Conservation (phyloP, 192 early-diverging fungal genomes). For the Physocladia obscura region DNA sequence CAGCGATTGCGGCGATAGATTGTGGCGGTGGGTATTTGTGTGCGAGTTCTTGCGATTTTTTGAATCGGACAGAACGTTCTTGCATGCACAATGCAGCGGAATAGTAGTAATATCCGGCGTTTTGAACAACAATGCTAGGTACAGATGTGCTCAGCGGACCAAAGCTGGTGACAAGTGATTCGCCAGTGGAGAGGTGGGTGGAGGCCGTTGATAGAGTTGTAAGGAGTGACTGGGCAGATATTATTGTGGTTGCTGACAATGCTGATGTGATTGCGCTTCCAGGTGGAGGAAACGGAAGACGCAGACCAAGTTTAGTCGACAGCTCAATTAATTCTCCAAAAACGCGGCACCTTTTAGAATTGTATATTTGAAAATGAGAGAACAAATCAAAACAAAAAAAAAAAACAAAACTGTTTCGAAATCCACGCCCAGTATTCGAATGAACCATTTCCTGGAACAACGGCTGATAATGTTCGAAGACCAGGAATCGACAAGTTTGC, state of each 20-base stretch:
- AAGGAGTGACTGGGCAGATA: constrained; percentile 44
- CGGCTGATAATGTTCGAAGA: constrained; percentile 25
- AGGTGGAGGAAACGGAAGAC: constrained; percentile 62
- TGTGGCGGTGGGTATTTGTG: not conserved
- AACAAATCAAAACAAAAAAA: not conserved
- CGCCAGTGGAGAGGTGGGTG: constrained; percentile 1
- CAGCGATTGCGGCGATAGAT: not conserved
- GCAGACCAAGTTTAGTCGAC: constrained; percentile 64
- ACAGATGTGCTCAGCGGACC: constrained; percentile 52
- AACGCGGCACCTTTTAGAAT: constrained; percentile 53
- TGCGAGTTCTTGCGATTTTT: constrained; percentile 14
- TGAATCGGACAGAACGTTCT: constrained; percentile 63
- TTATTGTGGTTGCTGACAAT: not conserved
- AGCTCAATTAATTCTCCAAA: constrained; percentile 79
- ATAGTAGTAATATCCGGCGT: constrained; percentile 84
- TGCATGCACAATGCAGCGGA: constrained; percentile 72
- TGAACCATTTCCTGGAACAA: constrained; percentile 65
- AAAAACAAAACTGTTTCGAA: constrained; percentile 64
- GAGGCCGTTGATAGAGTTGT: constrained; percentile 43
- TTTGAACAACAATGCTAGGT: constrained; percentile 71
- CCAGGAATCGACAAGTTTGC: constrained; percentile 16
- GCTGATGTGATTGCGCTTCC: constrained; percentile 31
- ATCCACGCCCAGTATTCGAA: constrained; percentile 87
- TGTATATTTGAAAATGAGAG: not conserved
- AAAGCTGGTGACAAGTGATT: constrained; percentile 30